A percentile compares a stretch with the other conserved stretches of the same genome.
These are phyloP conservation scores for Magnusiomyces tetraspermus DNA, from an alignment of 1,139 yeast species.

Conservation along the genomic window DNA sequence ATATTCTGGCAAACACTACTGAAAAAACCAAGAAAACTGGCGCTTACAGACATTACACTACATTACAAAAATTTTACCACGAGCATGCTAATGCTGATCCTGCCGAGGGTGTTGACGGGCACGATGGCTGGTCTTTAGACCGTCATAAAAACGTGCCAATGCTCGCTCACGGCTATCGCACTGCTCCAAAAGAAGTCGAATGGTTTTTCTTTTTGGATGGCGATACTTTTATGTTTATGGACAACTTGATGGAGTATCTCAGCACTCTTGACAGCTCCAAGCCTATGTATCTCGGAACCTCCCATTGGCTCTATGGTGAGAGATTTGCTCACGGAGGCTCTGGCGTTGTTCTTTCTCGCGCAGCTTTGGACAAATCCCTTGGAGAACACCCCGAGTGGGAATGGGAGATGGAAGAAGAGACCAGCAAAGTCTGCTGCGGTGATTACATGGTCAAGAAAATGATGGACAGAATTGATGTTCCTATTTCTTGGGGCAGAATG, in stretches of 20 bases:
- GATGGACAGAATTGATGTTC: slow-evolving; percentile 17
- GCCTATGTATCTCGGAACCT: slow-evolving; percentile 29
- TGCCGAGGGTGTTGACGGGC: slow-evolving; percentile 7
- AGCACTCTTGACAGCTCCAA: slow-evolving; percentile 23
- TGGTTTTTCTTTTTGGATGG: slow-evolving; percentile 36
- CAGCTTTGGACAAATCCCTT: slow-evolving; percentile 24
- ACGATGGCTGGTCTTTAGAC: slow-evolving; percentile 32
- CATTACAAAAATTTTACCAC: slow-evolving; percentile 21
- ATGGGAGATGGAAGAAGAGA: slow-evolving; percentile 22
- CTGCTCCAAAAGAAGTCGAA: slow-evolving; percentile 24
- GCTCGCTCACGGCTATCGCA: slow-evolving; percentile 29
- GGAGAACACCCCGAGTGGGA: slow-evolving; percentile 23
- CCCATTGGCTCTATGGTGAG: slow-evolving; percentile 18
- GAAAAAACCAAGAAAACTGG: slow-evolving; percentile 18
- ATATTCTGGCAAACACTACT: slow-evolving; percentile 28
- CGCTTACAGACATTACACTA: slow-evolving; percentile 26
- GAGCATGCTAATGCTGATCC: slow-evolving; percentile 18
- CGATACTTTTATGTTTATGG: slow-evolving; percentile 30
- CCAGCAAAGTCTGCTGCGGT: slow-evolving; percentile 30
- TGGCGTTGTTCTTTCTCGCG: slow-evolving; percentile 31
- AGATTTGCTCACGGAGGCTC: slow-evolving; percentile 35
- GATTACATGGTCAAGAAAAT: slow-evolving; percentile 31
- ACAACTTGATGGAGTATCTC: slow-evolving; percentile 25
- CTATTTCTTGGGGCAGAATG: slow-evolving; percentile 20
- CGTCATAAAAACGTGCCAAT: slow-evolving; percentile 34